Percentiles rank a stretch among this genome's conserved stretches.
Evolutionary conservation across 257 asterid genomes (phyloP).

Genomic region (Jasminum sambac): DNA sequence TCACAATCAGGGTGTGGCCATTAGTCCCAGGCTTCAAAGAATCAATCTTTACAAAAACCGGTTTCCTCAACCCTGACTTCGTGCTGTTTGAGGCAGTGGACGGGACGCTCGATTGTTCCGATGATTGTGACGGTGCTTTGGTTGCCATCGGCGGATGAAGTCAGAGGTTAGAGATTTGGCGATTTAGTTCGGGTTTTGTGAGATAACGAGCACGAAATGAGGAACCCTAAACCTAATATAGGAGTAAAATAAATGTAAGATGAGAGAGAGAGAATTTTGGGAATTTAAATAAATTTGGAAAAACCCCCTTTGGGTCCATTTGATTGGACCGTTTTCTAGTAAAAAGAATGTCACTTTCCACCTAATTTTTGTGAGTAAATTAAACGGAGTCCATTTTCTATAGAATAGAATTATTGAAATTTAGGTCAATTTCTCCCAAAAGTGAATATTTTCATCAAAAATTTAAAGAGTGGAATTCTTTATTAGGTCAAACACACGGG

Average conservation of each 20-base stretch:
- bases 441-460: too few species aligned
- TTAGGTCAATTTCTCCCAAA: too few species aligned
- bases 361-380: too few species aligned
- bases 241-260: background rate
- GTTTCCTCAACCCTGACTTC: constrained; percentile 66
- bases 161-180: constrained; percentile 9
- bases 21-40: constrained; percentile 65
- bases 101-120: constrained; percentile 36
- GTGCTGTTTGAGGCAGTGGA: constrained; percentile 16
- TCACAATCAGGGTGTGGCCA: constrained; percentile 65
- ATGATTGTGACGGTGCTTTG: constrained; percentile 37
- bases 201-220: background rate
- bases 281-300: background rate
- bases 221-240: constrained; percentile 61
- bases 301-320: background rate
- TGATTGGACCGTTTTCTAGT: too few species aligned
- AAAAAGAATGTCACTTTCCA: too few species aligned
- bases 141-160: constrained; percentile 46
- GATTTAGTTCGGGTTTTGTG: constrained; percentile 19
- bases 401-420: too few species aligned
- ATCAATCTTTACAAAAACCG: constrained; percentile 69
- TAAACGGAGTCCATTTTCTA: too few species aligned
- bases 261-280: background rate
- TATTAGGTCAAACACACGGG: too few species aligned
- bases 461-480: too few species aligned